Percentiles rank a stretch among this genome's conserved stretches.
Conservation (phyloP, 1,139 yeast species). For the Sugiyamaella japonica region DNA sequence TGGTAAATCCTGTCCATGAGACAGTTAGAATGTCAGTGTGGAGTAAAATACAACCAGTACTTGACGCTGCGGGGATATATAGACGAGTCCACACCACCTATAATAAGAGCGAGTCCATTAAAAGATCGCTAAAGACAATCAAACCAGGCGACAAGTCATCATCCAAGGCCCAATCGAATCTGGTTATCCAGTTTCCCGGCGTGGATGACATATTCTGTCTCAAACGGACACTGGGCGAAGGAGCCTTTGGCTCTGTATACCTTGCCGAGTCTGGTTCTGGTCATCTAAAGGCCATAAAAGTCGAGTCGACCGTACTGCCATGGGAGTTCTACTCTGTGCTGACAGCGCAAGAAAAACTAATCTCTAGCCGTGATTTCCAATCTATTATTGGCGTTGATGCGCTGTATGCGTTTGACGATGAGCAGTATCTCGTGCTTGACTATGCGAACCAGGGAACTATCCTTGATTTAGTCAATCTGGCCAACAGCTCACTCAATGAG, state of each 20-base stretch:
- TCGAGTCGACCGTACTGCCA: conserved; percentile 65
- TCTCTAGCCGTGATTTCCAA: conserved; percentile 34
- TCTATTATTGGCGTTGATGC: conserved; percentile 56
- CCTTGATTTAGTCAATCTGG: conserved; percentile 62
- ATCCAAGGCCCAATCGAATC: conserved; percentile 9
- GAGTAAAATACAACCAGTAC: conserved; percentile 17
- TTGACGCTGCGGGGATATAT: conserved; percentile 34
- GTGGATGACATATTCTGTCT: conserved; percentile 16
- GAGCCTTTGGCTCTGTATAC: conserved; percentile 80
- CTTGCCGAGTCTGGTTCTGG: conserved; percentile 64
- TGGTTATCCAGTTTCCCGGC: conserved; percentile 26
- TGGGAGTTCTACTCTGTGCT: conserved; percentile 81
- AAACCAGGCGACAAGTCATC: conserved; percentile 9
- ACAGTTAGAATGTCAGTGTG: conserved; percentile 15
- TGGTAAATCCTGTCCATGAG: conserved; percentile 18
- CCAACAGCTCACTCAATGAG: conserved; percentile 24
- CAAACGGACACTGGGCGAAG: conserved; percentile 66
- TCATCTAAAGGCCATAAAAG: conserved; percentile 63
- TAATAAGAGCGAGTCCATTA: conserved; percentile 22
- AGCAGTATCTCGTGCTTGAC: conserved; percentile 70
- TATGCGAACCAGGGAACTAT: conserved; percentile 75
- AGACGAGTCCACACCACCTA: conserved; percentile 34
- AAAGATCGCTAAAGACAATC: conserved; percentile 16
- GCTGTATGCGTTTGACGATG: conserved; percentile 63
- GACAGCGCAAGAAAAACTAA: conserved; percentile 31